A percentile compares a stretch with the other conserved stretches of the same genome.
Evolutionary conservation across 2,329 filamentous ascomycete genomes (phyloP).

Genomic region (Coniella lustricola): DNA sequence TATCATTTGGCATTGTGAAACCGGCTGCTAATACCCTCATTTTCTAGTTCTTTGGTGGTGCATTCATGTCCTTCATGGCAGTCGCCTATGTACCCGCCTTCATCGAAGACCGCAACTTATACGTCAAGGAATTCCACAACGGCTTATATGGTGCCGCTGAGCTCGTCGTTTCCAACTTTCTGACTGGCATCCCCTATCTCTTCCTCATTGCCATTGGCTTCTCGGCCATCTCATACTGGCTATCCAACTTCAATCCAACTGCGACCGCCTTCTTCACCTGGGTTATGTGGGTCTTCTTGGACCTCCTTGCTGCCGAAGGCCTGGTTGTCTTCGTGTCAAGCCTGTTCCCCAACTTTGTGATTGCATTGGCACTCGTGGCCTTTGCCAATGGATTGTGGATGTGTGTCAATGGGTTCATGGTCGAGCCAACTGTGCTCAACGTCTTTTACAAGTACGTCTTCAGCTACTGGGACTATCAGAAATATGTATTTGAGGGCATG

Average conservation of each 20-base stretch:
- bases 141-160: constrained; percentile 69
- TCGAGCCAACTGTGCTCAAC: constrained; percentile 65
- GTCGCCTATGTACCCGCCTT: constrained; percentile 81
- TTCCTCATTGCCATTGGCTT: constrained; percentile 73
- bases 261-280: constrained; percentile 65
- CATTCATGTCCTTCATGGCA: constrained; percentile 75
- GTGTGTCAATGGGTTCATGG: constrained; percentile 77
- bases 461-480: constrained; percentile 83
- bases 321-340: constrained; percentile 71
- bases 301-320: constrained; percentile 74
- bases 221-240: constrained; percentile 70
- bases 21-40: not conserved
- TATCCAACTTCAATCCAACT: constrained; percentile 64
- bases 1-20: too few relatives aligned
- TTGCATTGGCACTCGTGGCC: constrained; percentile 69
- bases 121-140: constrained; percentile 72
- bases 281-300: constrained; percentile 80
- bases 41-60: constrained; percentile 56
- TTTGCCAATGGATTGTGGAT: constrained; percentile 90
- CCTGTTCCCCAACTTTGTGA: constrained; percentile 72
- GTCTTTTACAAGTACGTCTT: constrained; percentile 83
- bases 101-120: constrained; percentile 69
- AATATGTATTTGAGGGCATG: constrained; percentile 85
- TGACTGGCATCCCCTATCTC: constrained; percentile 74
- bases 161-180: constrained; percentile 72